Evolutionary conservation across 129 eudicot genomes (phyloP), one percentile per base, ranked within the genome.

Genomic region (Arctium minus): DNA sequence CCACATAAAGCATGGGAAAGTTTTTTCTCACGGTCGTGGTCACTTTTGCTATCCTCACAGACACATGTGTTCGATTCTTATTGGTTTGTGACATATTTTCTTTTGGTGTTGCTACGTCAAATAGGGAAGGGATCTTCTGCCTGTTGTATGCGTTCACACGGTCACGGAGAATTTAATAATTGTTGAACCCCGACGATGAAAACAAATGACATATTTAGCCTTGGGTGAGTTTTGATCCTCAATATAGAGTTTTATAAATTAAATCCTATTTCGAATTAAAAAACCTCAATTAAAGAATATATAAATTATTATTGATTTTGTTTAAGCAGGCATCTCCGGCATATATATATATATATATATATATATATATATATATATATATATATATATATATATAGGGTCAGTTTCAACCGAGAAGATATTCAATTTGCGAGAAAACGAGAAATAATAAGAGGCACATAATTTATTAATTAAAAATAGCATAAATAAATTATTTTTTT

Each of bases 101-200:
- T 67, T 81, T 9, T 56, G 79, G 79, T 72, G 40, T 53, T 73
- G 29, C 56, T 35, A 2, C 32, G 40, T 73, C 72, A 56, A 12
- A 36, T 60, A 35, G 11, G n/a, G 9, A 60, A 27, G 4, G 84
- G 84, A 81, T 81, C 84, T 81, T 81, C 74, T 56, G 10, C 64
- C 73, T 1, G 12, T 50, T 56, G 33, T 30, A 27, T 73, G 84
- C 79, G 79, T 81, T 81, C 84, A 81, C 84, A 81, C 84, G 62
- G 76, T 7, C 31, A 31, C n/a, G n/a, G 37, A 31, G 33, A 65
- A 44, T 79, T 79, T 65, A 44, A 79, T 39, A 39, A 30, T 31
- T 12, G n/a, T 15, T 30, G 7, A 5, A 22, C 22, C 77, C 27
- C 18, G 0, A 44, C 33, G 68, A 13, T 79, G 76, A 69, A 30